Percentiles rank a stretch among this genome's conserved stretches.
Evolutionary conservation across 73 alveolate species (phyloP).

Genomic region (Breviolum minutum): DNA sequence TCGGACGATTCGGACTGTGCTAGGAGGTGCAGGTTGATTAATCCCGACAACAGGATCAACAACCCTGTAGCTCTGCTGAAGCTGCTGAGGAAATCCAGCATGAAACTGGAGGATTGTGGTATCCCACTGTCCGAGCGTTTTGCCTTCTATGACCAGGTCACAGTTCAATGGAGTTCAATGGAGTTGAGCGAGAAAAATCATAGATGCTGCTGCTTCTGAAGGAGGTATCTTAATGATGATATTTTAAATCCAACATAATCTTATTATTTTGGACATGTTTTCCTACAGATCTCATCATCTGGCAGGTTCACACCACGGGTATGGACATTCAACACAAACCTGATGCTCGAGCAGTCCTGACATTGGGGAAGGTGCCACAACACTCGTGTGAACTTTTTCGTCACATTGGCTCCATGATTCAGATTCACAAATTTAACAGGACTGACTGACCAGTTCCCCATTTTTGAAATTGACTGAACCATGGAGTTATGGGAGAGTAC

Average conservation of each 20-base stretch:
- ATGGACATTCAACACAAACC: slow-evolving; percentile 95
- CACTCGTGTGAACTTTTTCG: neutral
- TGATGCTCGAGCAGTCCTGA: slow-evolving; percentile 83
- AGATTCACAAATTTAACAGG: too few species aligned
- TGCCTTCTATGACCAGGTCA: slow-evolving; percentile 91
- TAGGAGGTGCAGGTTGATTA: too few species aligned
- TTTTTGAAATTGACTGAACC: too few species aligned
- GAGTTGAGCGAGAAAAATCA: too few species aligned
- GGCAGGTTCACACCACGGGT: slow-evolving; percentile 81
- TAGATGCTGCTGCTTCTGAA: neutral
- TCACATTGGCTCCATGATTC: too few species aligned
- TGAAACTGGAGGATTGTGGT: slow-evolving; percentile 94
- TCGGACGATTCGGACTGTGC: too few species aligned
- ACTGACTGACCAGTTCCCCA: too few species aligned
- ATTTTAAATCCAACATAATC: too few species aligned
- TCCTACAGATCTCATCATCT: neutral
- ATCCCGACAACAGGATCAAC: too few species aligned
- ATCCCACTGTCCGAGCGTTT: slow-evolving; percentile 94
- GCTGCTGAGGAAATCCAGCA: slow-evolving; percentile 65
- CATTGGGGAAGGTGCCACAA: slow-evolving; percentile 64
- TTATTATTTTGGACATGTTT: neutral
- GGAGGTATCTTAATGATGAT: neutral
- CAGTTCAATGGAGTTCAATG: too few species aligned
- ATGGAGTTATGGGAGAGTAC: neutral
- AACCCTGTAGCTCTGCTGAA: neutral